phyloP scores from a whole-genome alignment of 1,139 yeast genomes.

The Geotrichum aggregatum region DNA sequence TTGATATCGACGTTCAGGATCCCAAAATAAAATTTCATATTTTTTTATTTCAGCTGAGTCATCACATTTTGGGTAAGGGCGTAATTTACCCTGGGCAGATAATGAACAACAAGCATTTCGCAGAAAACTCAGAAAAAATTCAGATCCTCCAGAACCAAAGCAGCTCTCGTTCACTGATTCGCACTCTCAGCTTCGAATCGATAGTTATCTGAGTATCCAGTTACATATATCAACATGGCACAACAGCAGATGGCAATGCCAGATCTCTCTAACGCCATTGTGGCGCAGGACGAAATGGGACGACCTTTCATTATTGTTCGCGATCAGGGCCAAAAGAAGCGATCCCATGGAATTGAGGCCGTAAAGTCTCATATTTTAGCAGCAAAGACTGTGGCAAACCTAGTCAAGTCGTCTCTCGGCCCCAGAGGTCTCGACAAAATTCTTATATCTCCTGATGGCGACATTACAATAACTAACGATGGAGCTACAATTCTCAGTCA shows the following conservation, averaged over 20 bases:
- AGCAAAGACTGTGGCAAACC: constrained; percentile 93
- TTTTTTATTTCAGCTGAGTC: constrained; percentile 2
- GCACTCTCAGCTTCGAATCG: too few species aligned
- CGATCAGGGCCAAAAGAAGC: constrained; percentile 91
- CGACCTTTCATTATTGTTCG: constrained; percentile 96
- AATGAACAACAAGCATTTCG: too few species aligned
- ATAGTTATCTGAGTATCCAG: too few species aligned
- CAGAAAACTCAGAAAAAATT: too few species aligned
- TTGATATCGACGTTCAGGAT: too few species aligned
- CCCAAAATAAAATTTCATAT: too few species aligned
- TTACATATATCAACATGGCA: constrained; percentile 16
- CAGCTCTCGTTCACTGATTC: too few species aligned
- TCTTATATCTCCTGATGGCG: constrained; percentile 90
- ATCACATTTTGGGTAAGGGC: not conserved
- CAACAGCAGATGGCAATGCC: constrained; percentile 61
- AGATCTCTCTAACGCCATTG: constrained; percentile 93
- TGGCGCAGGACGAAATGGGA: constrained; percentile 99
- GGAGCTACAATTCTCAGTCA: constrained; percentile 96
- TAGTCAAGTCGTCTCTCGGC: constrained; percentile 88
- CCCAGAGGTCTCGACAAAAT: constrained; percentile 99
- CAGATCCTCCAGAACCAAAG: too few species aligned
- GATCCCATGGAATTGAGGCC: constrained; percentile 88
- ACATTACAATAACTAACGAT: constrained; percentile 95
- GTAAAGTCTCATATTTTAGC: constrained; percentile 90
- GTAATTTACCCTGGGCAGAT: too few species aligned